phyloP scores from a whole-genome alignment of 208 protist genomes.

The Trypanosoma caninum region DNA sequence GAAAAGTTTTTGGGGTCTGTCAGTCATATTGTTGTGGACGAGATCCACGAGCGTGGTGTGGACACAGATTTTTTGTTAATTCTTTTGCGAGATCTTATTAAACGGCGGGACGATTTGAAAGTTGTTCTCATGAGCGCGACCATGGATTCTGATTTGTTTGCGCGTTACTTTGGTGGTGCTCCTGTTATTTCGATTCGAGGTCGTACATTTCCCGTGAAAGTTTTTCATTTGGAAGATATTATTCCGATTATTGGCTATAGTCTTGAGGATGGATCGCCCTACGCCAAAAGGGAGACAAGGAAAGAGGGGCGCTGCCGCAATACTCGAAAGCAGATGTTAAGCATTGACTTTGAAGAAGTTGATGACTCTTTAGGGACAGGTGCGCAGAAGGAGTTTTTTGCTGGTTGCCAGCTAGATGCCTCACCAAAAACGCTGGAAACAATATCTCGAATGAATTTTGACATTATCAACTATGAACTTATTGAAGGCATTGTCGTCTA shows the following conservation, averaged over 20 bases:
- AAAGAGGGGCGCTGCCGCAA: constrained; percentile 55
- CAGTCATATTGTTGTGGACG: constrained; percentile 94
- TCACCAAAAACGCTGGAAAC: constrained; percentile 60
- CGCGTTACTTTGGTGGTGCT: constrained; percentile 89
- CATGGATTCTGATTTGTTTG: constrained; percentile 93
- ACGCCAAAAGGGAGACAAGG: constrained; percentile 45
- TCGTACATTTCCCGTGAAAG: constrained; percentile 93
- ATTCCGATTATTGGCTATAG: constrained; percentile 80
- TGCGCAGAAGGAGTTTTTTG: constrained; percentile 39
- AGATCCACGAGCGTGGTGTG: constrained; percentile 97
- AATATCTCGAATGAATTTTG: constrained; percentile 81
- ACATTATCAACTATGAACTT: constrained; percentile 94
- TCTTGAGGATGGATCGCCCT: constrained; percentile 80
- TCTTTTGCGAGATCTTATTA: constrained; percentile 86
- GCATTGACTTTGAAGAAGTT: constrained; percentile 58
- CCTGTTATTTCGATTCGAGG: constrained; percentile 90
- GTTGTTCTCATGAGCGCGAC: constrained; percentile 95
- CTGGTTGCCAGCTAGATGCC: constrained; percentile 36
- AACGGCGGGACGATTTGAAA: constrained; percentile 67
- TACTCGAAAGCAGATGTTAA: constrained; percentile 58
- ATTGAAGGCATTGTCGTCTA: constrained; percentile 89
- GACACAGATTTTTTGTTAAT: constrained; percentile 95
- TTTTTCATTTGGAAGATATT: constrained; percentile 94
- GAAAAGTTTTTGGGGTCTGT: constrained; percentile 86
- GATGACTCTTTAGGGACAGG: constrained; percentile 53